phyloP scores from a whole-genome alignment of 306 rosid species.

The Hippophae rhamnoides region DNA sequence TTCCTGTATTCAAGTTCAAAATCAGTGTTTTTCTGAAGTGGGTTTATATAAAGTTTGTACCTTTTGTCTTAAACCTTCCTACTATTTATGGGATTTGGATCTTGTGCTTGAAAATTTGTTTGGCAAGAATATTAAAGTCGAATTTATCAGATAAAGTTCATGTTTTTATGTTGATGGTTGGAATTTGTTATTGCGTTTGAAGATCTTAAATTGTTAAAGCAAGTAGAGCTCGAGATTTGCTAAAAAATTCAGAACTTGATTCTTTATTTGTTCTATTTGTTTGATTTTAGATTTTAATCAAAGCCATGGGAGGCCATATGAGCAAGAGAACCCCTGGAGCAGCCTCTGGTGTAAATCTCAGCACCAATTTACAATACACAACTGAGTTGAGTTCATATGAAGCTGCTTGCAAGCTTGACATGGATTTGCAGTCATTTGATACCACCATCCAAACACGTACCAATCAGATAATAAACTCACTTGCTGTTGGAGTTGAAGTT shows the following conservation, averaged over 20 bases:
- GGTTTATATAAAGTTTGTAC: too few relatives aligned
- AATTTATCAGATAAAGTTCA: conserved; percentile 2
- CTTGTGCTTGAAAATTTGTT: too few relatives aligned
- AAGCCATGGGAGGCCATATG: conserved; percentile 68
- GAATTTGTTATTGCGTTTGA: not conserved
- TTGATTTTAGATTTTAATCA: conserved; percentile 16
- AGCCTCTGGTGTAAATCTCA: conserved; percentile 28
- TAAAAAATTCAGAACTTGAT: conserved; percentile 7
- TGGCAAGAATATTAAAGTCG: too few relatives aligned
- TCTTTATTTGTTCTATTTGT: not conserved
- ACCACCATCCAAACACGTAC: conserved; percentile 61
- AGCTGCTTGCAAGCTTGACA: conserved; percentile 70
- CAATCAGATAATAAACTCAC: conserved; percentile 61
- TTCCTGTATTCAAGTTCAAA: too few relatives aligned
- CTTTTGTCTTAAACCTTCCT: too few relatives aligned
- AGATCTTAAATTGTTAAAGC: not conserved
- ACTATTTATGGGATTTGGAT: too few relatives aligned
- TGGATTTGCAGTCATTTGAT: conserved; percentile 70
- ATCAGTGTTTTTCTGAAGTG: too few relatives aligned
- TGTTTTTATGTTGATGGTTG: not conserved
- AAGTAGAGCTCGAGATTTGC: conserved; percentile 6
- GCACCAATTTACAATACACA: conserved; percentile 37
- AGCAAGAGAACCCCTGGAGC: conserved; percentile 56
- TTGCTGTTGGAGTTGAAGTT: conserved; percentile 75
- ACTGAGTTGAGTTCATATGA: conserved; percentile 65